Percentiles rank a stretch among this genome's conserved stretches.
Evolutionary conservation across 176 grass and related monocot species (phyloP).

Genomic region (Miscanthus lutarioriparius): DNA sequence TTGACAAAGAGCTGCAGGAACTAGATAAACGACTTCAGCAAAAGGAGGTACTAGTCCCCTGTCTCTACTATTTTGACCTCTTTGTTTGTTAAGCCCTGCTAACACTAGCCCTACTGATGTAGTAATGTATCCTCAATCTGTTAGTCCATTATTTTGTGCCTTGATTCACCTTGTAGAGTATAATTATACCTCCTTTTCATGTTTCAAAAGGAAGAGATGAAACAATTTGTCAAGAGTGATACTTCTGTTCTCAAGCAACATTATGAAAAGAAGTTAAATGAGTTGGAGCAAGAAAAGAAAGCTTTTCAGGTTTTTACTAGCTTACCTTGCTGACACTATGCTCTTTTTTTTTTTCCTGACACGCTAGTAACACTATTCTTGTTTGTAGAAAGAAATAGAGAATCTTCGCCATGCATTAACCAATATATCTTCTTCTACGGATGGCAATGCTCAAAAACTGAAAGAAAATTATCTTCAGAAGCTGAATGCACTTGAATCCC

Average conservation of each 20-base stretch:
- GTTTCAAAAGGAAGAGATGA: conserved; percentile 85
- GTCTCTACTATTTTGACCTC: neutral
- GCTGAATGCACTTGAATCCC: conserved; percentile 79
- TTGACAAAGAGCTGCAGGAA: conserved; percentile 91
- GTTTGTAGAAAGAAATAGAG: conserved; percentile 95
- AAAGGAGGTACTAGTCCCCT: conserved; percentile 73
- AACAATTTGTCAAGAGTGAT: conserved; percentile 77
- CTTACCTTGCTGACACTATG: conserved; percentile 17
- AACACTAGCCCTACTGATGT: neutral
- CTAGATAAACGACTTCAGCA: conserved; percentile 83
- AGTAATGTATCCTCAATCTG: neutral
- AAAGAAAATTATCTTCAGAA: conserved; percentile 91
- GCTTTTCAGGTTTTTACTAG: conserved; percentile 58
- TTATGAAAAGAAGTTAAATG: conserved; percentile 86
- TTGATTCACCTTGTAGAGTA: conserved; percentile 17
- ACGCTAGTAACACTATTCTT: conserved; percentile 27
- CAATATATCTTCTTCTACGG: conserved; percentile 62
- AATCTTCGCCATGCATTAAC: conserved; percentile 65
- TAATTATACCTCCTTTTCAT: conserved; percentile 38
- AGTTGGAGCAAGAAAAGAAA: conserved; percentile 93
- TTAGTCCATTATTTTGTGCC: neutral
- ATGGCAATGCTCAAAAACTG: conserved; percentile 68
- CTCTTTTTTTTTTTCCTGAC: neutral
- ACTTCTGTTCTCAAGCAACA: conserved; percentile 83
- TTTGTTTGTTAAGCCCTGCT: neutral